Evolutionary conservation across 768 basidiomycete species (phyloP).

Genomic region (Termitomyces sp.): DNA sequence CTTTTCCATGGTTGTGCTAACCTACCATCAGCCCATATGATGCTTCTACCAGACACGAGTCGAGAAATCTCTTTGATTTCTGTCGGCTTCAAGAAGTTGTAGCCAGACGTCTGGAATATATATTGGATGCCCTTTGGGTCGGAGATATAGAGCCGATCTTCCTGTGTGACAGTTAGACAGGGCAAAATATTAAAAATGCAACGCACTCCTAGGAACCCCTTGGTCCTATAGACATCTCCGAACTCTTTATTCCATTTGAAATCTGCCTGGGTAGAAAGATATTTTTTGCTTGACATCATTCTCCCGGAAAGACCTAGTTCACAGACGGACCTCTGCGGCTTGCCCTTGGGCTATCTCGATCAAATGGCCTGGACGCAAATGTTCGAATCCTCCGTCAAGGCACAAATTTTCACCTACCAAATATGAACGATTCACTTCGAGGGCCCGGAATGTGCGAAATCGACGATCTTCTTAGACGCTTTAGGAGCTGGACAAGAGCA

Average conservation of each 20-base stretch:
- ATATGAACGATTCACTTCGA: conserved; percentile 30
- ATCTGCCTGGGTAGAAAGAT: conserved; percentile 23
- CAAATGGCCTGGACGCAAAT: conserved; percentile 18
- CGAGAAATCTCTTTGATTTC: conserved; percentile 30
- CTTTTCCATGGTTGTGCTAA: background rate
- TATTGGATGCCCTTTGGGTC: conserved; percentile 45
- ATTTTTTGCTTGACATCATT: background rate
- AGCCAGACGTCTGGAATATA: conserved; percentile 36
- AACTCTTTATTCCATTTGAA: conserved; percentile 38
- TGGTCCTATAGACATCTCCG: conserved; percentile 33
- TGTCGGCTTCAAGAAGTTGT: conserved; percentile 34
- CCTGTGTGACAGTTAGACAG: conserved; percentile 20
- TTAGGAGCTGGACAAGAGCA: conserved; percentile 21
- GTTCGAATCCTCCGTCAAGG: background rate
- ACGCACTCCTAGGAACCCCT: conserved; percentile 31
- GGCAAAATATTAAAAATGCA: background rate
- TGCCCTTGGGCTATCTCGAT: conserved; percentile 25
- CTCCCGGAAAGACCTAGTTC: background rate
- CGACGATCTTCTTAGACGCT: conserved; percentile 23
- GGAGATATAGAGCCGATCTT: conserved; percentile 36
- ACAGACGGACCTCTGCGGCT: conserved; percentile 24
- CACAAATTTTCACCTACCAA: conserved; percentile 20
- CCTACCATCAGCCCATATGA: conserved; percentile 36
- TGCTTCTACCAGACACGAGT: conserved; percentile 26
- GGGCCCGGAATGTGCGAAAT: conserved; percentile 29